Conservation (phyloP, 2,329 filamentous ascomycete genomes). For the Aschersonia sp. region DNA sequence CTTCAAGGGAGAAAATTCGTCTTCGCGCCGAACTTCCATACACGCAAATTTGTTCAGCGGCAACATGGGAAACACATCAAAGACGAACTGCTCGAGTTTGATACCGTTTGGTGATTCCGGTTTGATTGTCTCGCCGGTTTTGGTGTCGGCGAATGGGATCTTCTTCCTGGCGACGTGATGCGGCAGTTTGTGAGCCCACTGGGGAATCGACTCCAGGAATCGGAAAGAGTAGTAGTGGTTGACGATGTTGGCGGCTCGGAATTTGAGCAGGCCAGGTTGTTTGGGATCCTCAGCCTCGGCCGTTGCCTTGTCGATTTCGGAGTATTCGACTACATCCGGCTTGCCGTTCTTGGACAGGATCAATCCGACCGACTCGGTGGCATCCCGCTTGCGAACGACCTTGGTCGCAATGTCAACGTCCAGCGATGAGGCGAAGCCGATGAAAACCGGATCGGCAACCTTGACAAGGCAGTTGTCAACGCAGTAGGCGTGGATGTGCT, state of each 20-base stretch:
- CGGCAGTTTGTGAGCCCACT: slow-evolving; percentile 73
- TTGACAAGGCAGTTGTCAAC: slow-evolving; percentile 99
- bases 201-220: slow-evolving; percentile 82
- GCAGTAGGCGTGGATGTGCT: slow-evolving; percentile 96
- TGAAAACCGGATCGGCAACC: slow-evolving; percentile 92
- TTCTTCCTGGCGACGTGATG: slow-evolving; percentile 98
- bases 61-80: slow-evolving; percentile 91
- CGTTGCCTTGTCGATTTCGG: slow-evolving; percentile 82
- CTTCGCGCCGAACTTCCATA: slow-evolving; percentile 90
- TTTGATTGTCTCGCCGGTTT: slow-evolving; percentile 70
- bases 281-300: slow-evolving; percentile 77
- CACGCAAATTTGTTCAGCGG: slow-evolving; percentile 81
- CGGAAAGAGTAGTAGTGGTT: slow-evolving; percentile 98
- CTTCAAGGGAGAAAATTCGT: slow-evolving; percentile 97
- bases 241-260: slow-evolving; percentile 97
- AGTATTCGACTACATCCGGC: slow-evolving; percentile 97
- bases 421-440: slow-evolving; percentile 81
- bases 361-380: slow-evolving; percentile 87
- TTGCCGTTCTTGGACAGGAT: slow-evolving; percentile 92
- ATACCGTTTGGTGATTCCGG: slow-evolving; percentile 93
- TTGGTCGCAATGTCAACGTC: slow-evolving; percentile 94
- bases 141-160: slow-evolving; percentile 72
- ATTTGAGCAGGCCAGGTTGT: slow-evolving; percentile 72
- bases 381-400: slow-evolving; percentile 96
- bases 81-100: slow-evolving; percentile 98